Percentiles rank a stretch among this genome's conserved stretches.
phyloP scores from a whole-genome alignment of 371 early-diverging fungal species.

The Umbelopsis sp. region DNA sequence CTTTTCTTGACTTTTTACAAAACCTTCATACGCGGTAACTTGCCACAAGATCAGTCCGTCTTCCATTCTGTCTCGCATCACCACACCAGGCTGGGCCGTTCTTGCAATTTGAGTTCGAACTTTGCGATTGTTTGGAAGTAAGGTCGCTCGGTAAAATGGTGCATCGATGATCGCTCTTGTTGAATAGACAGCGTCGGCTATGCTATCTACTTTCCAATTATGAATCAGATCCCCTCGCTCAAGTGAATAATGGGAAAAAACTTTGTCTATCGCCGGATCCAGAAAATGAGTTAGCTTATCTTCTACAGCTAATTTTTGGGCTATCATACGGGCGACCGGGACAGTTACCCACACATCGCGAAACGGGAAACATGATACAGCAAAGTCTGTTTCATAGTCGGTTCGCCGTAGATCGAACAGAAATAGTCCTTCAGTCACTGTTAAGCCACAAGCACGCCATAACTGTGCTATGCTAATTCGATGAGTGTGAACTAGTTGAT shows the following conservation, averaged over 20 bases:
- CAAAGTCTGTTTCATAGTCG: constrained; percentile 49
- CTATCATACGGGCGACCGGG: constrained; percentile 39
- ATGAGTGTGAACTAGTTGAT: constrained; percentile 34
- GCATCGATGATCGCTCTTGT: constrained; percentile 46
- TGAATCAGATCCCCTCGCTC: constrained; percentile 45
- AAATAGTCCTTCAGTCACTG: constrained; percentile 47
- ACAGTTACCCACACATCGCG: constrained; percentile 48
- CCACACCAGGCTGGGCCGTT: constrained; percentile 37
- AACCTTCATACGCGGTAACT: constrained; percentile 43
- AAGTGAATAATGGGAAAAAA: constrained; percentile 35
- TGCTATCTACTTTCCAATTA: constrained; percentile 45
- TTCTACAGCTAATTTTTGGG: constrained; percentile 33
- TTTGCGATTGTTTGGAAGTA: constrained; percentile 26
- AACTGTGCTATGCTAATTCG: constrained; percentile 46
- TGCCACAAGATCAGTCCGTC: constrained; percentile 46
- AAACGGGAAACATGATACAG: constrained; percentile 41
- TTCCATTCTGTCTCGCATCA: constrained; percentile 43
- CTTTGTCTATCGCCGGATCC: constrained; percentile 6
- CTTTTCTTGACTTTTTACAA: constrained; percentile 20
- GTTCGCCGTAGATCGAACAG: constrained; percentile 35
- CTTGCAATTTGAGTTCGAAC: constrained; percentile 45
- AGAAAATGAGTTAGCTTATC: constrained; percentile 28
- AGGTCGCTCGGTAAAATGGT: constrained; percentile 23
- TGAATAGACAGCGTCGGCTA: constrained; percentile 43
- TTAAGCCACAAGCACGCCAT: constrained; percentile 45